These are phyloP conservation scores for Eugenia klotzschiana DNA, from an alignment of 441 rosid genomes.

Conservation along the genomic window DNA sequence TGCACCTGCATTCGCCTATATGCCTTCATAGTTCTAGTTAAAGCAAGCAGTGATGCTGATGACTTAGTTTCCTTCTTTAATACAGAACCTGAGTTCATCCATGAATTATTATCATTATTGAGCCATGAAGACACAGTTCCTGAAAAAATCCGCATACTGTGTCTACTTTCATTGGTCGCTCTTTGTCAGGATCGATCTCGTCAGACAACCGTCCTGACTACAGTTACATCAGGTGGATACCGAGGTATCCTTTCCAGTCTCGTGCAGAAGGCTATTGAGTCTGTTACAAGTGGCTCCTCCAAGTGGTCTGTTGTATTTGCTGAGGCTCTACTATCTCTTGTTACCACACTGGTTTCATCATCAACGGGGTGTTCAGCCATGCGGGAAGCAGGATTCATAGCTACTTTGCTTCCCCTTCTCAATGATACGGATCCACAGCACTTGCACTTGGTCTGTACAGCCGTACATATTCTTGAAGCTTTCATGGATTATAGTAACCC, in stretches of 20 bases:
- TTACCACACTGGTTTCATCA: conserved; percentile 81
- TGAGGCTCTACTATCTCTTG: conserved; percentile 87
- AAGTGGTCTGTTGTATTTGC: conserved; percentile 80
- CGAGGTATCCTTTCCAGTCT: conserved; percentile 87
- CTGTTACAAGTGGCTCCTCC: conserved; percentile 52
- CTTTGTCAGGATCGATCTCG: conserved; percentile 91
- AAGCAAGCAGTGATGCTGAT: conserved; percentile 69
- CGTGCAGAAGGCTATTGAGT: conserved; percentile 84
- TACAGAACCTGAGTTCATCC: conserved; percentile 89
- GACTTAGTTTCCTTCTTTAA: conserved; percentile 73
- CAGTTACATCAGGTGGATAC: conserved; percentile 88
- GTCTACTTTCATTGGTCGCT: conserved; percentile 76
- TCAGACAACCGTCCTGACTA: conserved; percentile 66
- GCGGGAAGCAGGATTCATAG: conserved; percentile 95
- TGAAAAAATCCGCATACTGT: conserved; percentile 66
- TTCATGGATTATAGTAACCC: conserved; percentile 97
- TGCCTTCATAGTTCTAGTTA: conserved; percentile 88
- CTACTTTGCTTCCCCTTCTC: conserved; percentile 84
- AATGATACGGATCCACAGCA: conserved; percentile 91
- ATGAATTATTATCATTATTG: conserved; percentile 69
- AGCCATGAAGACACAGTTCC: conserved; percentile 79
- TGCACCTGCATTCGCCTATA: conserved; percentile 83
- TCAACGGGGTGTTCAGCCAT: conserved; percentile 91
- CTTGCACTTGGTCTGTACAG: conserved; percentile 79
- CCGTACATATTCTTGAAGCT: conserved; percentile 81